Percentiles rank a stretch among this genome's conserved stretches.
Evolutionary conservation across 495 filamentous ascomycete genomes (phyloP).

Genomic region (Aspergillus funiculosus): DNA sequence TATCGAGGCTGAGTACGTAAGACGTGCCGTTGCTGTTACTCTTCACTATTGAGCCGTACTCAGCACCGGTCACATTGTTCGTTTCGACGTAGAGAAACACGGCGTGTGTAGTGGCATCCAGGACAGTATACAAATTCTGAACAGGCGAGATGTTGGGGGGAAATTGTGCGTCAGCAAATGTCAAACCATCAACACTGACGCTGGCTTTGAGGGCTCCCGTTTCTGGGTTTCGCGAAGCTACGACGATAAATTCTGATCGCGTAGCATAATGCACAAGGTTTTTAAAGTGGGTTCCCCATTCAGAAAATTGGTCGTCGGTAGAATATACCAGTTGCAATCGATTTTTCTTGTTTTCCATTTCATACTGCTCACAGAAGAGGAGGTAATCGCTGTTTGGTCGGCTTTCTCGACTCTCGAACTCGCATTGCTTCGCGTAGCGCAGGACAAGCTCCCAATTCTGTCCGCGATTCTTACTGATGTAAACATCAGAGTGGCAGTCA

Average conservation of each 20-base stretch:
- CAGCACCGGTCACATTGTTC: constrained; percentile 50
- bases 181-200: constrained; percentile 74
- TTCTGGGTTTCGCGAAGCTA: constrained; percentile 65
- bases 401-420: constrained; percentile 68
- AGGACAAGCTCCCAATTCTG: constrained; percentile 65
- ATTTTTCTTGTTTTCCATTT: constrained; percentile 52
- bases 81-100: constrained; percentile 88
- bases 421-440: constrained; percentile 66
- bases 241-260: constrained; percentile 92
- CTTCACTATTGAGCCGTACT: constrained; percentile 87
- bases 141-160: constrained; percentile 74
- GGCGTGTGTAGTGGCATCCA: constrained; percentile 87
- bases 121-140: constrained; percentile 80
- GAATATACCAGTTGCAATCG: constrained; percentile 59
- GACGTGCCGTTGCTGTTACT: constrained; percentile 97
- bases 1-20: constrained; percentile 73
- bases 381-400: constrained; percentile 56
- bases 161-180: constrained; percentile 79
- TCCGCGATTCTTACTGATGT: constrained; percentile 66
- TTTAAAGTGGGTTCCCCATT: constrained; percentile 50
- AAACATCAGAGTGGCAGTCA: constrained; percentile 65
- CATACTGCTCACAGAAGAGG: constrained; percentile 73
- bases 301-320: constrained; percentile 69
- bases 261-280: constrained; percentile 81
- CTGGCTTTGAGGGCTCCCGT: constrained; percentile 66